Conservation (phyloP, 2,329 filamentous ascomycete species). For the Colletotrichum musicola region DNA sequence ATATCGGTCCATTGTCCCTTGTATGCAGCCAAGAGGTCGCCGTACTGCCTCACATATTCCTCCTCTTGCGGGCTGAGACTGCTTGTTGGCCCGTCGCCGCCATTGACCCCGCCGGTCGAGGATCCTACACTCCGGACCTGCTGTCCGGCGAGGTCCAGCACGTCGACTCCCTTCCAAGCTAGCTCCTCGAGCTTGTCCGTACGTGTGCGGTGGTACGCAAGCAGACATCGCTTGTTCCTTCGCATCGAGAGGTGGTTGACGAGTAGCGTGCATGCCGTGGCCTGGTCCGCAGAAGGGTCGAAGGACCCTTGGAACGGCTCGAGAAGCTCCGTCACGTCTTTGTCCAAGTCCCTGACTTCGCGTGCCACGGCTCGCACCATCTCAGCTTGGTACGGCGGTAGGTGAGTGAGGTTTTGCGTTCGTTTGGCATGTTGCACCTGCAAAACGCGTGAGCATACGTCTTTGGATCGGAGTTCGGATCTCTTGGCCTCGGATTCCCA, state of each 20-base stretch:
- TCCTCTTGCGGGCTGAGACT: conserved; percentile 95
- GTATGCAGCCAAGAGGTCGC: conserved; percentile 92
- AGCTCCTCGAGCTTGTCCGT: conserved; percentile 93
- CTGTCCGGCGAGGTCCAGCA: conserved; percentile 77
- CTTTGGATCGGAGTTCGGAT: background rate
- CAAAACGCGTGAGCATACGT: conserved; percentile 38
- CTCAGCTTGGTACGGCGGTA: conserved; percentile 94
- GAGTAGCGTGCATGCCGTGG: conserved; percentile 87
- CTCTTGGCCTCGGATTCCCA: background rate
- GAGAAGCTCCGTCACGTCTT: conserved; percentile 83
- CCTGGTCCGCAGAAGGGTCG: conserved; percentile 85
- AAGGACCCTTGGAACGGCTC: conserved; percentile 88
- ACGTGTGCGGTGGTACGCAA: conserved; percentile 92
- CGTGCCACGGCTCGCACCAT: conserved; percentile 87
- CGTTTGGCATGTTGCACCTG: conserved; percentile 97
- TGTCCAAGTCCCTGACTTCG: conserved; percentile 93
- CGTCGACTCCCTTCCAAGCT: conserved; percentile 90
- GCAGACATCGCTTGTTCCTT: conserved; percentile 92
- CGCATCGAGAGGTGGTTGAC: conserved; percentile 97
- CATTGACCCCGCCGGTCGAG: conserved; percentile 48
- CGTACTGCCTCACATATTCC: conserved; percentile 93
- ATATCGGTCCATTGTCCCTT: conserved; percentile 99
- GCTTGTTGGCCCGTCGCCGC: conserved; percentile 68
- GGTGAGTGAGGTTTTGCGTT: conserved; percentile 85
- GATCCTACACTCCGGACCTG: conserved; percentile 59